Evolutionary conservation across 2,329 filamentous ascomycete genomes (phyloP).

Genomic region (Paracoccidioides lutzii): DNA sequence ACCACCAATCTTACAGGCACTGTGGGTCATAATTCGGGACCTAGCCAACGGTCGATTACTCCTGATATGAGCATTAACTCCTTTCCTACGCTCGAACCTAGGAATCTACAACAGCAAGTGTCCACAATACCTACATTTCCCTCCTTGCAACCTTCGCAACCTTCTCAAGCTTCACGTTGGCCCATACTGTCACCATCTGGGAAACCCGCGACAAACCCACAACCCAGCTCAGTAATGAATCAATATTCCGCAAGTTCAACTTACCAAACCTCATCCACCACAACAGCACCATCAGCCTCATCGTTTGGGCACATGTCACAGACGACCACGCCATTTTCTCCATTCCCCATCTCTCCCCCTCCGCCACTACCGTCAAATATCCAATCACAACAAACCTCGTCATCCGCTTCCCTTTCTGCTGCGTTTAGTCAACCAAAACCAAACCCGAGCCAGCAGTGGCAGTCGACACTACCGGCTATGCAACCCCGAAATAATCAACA

Average conservation of each 20-base stretch:
- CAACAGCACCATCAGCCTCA: slow-evolving; percentile 11
- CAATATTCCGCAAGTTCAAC: slow-evolving; percentile 4
- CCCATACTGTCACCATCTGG: neutral
- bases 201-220: neutral
- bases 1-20: slow-evolving; percentile 15
- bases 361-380: slow-evolving; percentile 20
- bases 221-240: neutral
- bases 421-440: slow-evolving; percentile 13
- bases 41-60: slow-evolving; percentile 36
- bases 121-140: slow-evolving; percentile 2
- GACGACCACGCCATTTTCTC: slow-evolving; percentile 12
- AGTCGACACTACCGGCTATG: slow-evolving; percentile 7
- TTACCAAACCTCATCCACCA: slow-evolving; percentile 10
- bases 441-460: slow-evolving; percentile 4
- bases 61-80: slow-evolving; percentile 38
- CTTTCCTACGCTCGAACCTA: slow-evolving; percentile 36
- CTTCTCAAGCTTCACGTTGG: slow-evolving; percentile 5
- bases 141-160: neutral
- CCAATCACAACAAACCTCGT: slow-evolving; percentile 10
- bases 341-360: slow-evolving; percentile 26
- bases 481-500: slow-evolving; percentile 11
- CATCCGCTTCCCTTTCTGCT: slow-evolving; percentile 6
- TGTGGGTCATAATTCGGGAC: slow-evolving; percentile 10
- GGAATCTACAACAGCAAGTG: slow-evolving; percentile 17
- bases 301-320: slow-evolving; percentile 6